Base-by-base conservation (phyloP, 306 rosid genomes). In the Luffa aegyptiaca region DNA sequence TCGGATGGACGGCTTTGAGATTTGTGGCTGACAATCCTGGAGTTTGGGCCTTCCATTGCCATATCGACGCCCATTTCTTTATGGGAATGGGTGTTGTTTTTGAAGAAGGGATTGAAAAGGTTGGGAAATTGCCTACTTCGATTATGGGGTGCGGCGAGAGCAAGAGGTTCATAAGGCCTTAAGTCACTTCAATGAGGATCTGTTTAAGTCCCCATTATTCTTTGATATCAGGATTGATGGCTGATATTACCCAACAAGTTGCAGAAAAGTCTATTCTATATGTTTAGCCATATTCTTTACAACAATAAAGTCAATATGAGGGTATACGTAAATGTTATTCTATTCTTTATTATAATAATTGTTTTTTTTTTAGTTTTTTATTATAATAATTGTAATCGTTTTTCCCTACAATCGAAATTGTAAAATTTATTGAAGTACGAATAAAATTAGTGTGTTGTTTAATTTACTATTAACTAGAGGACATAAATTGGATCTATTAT, bases 71-170 rank as follows among this genome's bases (percentile, higher is more conserved):
- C 14, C 98, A 94, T 84, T 91, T 91, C 87, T 90, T 68, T 14
- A 87, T 92, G 96, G 98, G 97, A 0, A 94, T 94, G 98, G 95
- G 97, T 3, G 90, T 92, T 69, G 92, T 91, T 36, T 94, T 94
- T 42, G 97, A 85, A 83, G 94, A 91, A 84, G 98, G 98, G 37
- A 81, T 94, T 0, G 85, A 94, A 0, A 90, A 76, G 84, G 85
- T 94, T 7, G 90, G 89, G 44, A 63, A 86, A 2, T 73, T 92
- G 18, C 98, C 97, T 61, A 66, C 89, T 0, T 91, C 97, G 11
- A 92, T 94, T 39, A 86, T 91, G 97, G 95, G 97, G 8, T 94
- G 98, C 63, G 97, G 98, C 63, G 46, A 80, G 64, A 81, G 85
- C 36, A 90, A 76, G 80, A 79, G 81, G 48, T 74, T 86, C 4